A percentile compares a stretch with the other conserved stretches of the same genome.
phyloP scores from a whole-genome alignment of 2,329 filamentous ascomycete species.

The Lasiodiplodia citricola region DNA sequence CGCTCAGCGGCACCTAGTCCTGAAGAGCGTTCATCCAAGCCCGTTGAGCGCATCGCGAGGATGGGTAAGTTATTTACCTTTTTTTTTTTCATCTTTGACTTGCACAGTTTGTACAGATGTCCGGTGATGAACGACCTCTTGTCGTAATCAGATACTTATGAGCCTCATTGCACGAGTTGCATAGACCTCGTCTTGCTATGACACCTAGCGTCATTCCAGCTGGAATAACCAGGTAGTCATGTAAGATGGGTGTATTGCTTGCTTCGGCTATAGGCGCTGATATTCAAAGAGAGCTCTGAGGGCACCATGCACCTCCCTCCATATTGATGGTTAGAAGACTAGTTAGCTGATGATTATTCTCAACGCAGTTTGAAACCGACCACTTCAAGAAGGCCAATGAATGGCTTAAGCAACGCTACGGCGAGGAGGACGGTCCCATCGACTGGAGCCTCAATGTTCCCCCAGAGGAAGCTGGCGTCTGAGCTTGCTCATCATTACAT shows the following conservation, averaged over 20 bases:
- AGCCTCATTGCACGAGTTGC: neutral
- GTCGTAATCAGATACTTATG: conserved; percentile 23
- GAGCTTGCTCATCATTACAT: neutral
- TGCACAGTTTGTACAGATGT: neutral
- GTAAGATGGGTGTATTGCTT: conserved; percentile 28
- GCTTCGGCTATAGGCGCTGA: neutral
- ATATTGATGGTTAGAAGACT: conserved; percentile 41
- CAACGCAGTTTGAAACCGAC: conserved; percentile 68
- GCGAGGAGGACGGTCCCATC: conserved; percentile 72
- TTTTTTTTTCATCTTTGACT: neutral
- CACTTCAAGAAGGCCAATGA: conserved; percentile 84
- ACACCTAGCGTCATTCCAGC: neutral
- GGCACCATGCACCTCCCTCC: neutral
- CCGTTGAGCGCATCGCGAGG: conserved; percentile 84
- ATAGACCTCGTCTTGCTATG: neutral
- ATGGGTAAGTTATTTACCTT: conserved; percentile 61
- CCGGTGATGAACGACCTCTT: conserved; percentile 15
- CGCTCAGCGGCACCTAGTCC: conserved; percentile 74
- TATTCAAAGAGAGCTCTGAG: conserved; percentile 25
- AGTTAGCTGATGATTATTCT: neutral
- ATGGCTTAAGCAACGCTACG: conserved; percentile 82
- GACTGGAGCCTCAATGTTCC: conserved; percentile 75
- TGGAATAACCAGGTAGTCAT: conserved; percentile 17
- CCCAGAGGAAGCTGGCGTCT: conserved; percentile 43
- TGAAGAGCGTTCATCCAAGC: conserved; percentile 89